Base-by-base conservation (phyloP, 441 rosid genomes). In the Mallotus repandus region DNA sequence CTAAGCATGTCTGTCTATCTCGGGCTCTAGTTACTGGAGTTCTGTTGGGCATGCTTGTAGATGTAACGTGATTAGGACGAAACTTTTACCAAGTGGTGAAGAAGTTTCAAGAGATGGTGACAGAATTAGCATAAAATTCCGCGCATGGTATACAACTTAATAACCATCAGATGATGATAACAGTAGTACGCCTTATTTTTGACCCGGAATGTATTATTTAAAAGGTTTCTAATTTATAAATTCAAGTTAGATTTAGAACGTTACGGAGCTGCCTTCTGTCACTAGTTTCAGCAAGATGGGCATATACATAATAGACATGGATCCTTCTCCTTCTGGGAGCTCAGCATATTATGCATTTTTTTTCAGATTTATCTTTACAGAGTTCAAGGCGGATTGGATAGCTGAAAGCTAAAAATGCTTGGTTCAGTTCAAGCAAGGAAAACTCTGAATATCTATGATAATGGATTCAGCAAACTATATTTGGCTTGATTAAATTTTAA, bases 51-150 rank as follows among this genome's bases (percentile, higher is more conserved):
- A 66, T 38, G 22, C 64, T 55, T n/a, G 73, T 49, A 16, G 43
- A n/a, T 70, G 29, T 58, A 68, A 35, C 19, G 62, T 55, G n/a
- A 41, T 56, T 25, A n/a, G 4, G 6, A 21, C 11, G 18, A 16
- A 45, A 6, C 2, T 16, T 11, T 25, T 4, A n/a, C 5, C 35
- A 10, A 35, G 9, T 10, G 5, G 48, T 29, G 0, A 2, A 38
- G 18, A 18, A n/a, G 38, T 21, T 65, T 46, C 54, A 12, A 13
- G 54, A n/a, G 54, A 9, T 49, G 57, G 14, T 49, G 56, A 21
- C 49, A 21, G 68, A 46, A 65, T 45, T 32, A n/a, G 64, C 35
- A 9, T 61, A 32, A 29, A 29, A 71, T 50, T 71, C 52, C 32
- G 18, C 18, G n/a, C 18, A 12, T 10, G 22, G 18, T 25, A 16